Percentiles rank a stretch among this genome's conserved stretches.
phyloP scores from a whole-genome alignment of 169 alveolate genomes.

The Plasmodium cynomolgi region DNA sequence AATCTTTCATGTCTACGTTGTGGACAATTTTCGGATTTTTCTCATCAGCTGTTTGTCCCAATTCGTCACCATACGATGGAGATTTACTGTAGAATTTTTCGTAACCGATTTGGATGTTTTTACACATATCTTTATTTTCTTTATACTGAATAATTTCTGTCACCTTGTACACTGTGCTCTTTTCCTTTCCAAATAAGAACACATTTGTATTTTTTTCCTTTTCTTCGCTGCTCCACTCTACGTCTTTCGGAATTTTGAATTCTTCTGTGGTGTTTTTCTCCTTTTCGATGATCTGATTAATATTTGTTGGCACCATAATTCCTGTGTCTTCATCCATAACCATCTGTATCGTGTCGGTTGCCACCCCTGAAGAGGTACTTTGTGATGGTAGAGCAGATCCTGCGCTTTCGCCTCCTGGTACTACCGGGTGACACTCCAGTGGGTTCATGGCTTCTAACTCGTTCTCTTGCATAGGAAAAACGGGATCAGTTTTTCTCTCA shows the following conservation, averaged over 20 bases:
- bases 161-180: background rate
- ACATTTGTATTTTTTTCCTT: conserved; percentile 19
- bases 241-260: conserved; percentile 1
- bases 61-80: background rate
- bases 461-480: background rate
- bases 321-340: conserved; percentile 53
- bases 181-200: background rate
- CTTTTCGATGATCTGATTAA: background rate
- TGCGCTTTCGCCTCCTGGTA: background rate
- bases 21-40: background rate
- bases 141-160: conserved; percentile 22
- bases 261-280: background rate
- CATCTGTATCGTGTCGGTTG: background rate
- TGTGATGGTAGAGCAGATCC: background rate
- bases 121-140: background rate
- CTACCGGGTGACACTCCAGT: conserved; percentile 9
- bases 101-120: conserved; percentile 1
- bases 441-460: background rate
- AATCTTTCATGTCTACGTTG: conserved; percentile 17
- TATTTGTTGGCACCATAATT: conserved; percentile 10
- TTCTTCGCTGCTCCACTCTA: background rate
- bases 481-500: background rate
- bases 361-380: background rate
- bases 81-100: conserved; percentile 11
- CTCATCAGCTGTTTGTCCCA: background rate